These are phyloP conservation scores for Cucumis hystrix DNA, from an alignment of 306 rosid species.

Conservation along the genomic window DNA sequence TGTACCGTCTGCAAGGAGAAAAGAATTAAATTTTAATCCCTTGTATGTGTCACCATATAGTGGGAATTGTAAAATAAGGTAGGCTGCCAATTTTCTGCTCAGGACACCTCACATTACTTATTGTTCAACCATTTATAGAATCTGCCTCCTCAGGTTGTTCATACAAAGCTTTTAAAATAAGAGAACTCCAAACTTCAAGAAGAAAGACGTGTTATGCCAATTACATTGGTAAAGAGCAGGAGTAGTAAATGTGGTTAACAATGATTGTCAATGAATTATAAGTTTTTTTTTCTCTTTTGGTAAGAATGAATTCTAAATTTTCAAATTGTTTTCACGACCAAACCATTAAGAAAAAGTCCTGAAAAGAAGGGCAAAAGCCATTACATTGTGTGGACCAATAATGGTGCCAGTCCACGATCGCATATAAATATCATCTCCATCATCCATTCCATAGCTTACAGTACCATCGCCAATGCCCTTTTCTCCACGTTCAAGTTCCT, in stretches of 20 bases:
- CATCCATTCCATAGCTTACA: conserved; percentile 73
- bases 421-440: conserved; percentile 98
- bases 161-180: background rate
- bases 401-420: conserved; percentile 87
- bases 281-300: background rate
- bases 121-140: background rate
- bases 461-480: conserved; percentile 18
- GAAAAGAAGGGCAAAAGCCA: conserved; percentile 2
- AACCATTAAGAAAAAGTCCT: background rate
- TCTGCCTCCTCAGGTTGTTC: background rate
- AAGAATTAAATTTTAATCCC: background rate
- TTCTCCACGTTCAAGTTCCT: conserved; percentile 92
- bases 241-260: no score
- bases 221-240: background rate
- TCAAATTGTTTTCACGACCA: background rate
- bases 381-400: conserved; percentile 98
- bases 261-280: background rate
- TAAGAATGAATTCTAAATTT: background rate
- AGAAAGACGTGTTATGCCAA: background rate
- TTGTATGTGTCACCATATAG: background rate
- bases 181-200: background rate
- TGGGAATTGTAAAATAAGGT: background rate
- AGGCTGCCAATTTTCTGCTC: background rate
- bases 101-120: background rate
- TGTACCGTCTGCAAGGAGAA: conserved; percentile 64